Percentiles rank a stretch among this genome's conserved stretches.
phyloP scores from a whole-genome alignment of 352 stramenopile species.

The Phytophthora idaei region DNA sequence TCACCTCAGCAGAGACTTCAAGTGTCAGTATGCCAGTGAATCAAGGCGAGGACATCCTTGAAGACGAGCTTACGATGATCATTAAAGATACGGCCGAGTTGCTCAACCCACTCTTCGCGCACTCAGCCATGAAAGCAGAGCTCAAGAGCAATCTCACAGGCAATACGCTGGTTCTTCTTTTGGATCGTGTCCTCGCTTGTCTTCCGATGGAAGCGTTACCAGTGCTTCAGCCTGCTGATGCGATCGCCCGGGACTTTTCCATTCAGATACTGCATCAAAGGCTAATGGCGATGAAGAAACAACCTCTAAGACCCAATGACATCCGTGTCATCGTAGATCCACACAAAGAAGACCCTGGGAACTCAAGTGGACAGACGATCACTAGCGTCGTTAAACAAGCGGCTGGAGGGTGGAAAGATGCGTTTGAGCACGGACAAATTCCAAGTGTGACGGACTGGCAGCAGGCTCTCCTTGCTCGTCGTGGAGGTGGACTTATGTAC shows the following conservation, averaged over 20 bases:
- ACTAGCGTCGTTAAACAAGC: slow-evolving; percentile 48
- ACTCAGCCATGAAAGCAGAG: slow-evolving; percentile 45
- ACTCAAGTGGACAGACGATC: slow-evolving; percentile 48
- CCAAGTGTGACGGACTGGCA: slow-evolving; percentile 78
- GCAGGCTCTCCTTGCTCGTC: slow-evolving; percentile 56
- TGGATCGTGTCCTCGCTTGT: slow-evolving; percentile 54
- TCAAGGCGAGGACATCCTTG: slow-evolving; percentile 43
- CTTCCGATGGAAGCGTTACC: slow-evolving; percentile 65
- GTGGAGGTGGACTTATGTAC: slow-evolving; percentile 70
- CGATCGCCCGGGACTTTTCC: slow-evolving; percentile 70
- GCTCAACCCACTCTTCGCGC: slow-evolving; percentile 58
- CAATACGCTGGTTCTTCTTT: slow-evolving; percentile 54
- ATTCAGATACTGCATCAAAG: slow-evolving; percentile 73
- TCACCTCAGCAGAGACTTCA: slow-evolving; percentile 15
- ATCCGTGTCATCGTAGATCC: slow-evolving; percentile 73
- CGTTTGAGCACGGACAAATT: slow-evolving; percentile 59
- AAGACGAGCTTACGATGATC: slow-evolving; percentile 61
- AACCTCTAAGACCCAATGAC: slow-evolving; percentile 60
- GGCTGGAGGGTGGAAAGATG: slow-evolving; percentile 63
- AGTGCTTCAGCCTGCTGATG: slow-evolving; percentile 49
- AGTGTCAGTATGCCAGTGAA: neutral
- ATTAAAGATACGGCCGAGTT: slow-evolving; percentile 49
- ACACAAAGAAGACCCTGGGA: slow-evolving; percentile 51
- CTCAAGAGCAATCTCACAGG: slow-evolving; percentile 51
- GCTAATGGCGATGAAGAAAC: slow-evolving; percentile 52